phyloP scores from a whole-genome alignment of 148 eudicot species.

The Rhododendron vialii region DNA sequence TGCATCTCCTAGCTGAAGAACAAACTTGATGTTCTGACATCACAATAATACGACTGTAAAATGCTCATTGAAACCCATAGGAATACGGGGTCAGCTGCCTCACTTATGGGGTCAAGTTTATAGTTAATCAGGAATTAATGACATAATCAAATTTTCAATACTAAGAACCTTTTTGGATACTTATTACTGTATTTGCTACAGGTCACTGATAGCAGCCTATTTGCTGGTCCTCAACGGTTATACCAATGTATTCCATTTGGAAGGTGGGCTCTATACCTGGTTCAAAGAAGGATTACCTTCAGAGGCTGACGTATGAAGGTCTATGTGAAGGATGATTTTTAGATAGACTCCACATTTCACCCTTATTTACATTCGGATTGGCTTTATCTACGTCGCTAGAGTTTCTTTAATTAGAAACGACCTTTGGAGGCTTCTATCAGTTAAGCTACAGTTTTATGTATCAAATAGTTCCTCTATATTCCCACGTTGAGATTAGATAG shows the following conservation, averaged over 20 bases:
- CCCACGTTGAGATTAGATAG: not conserved
- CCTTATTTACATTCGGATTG: not conserved
- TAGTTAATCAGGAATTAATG: not conserved
- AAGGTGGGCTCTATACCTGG: conserved; percentile 90
- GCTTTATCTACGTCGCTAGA: not conserved
- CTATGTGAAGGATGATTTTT: not conserved
- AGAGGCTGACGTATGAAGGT: conserved; percentile 47
- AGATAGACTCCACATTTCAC: not conserved
- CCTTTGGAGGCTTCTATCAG: not conserved
- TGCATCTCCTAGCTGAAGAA: not conserved
- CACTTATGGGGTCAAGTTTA: not conserved
- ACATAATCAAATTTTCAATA: not conserved
- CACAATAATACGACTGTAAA: not conserved
- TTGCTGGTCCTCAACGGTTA: conserved; percentile 91
- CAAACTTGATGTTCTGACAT: not conserved
- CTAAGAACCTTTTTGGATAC: not conserved
- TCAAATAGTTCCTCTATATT: not conserved
- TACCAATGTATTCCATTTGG: conserved; percentile 82
- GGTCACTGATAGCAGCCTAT: conserved; percentile 98
- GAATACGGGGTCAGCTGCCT: not conserved
- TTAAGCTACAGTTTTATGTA: not conserved
- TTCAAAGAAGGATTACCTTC: conserved; percentile 69
- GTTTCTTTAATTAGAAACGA: not conserved
- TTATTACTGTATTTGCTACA: conserved; percentile 26
- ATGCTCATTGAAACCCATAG: not conserved